A percentile compares a stretch with the other conserved stretches of the same genome.
These are phyloP conservation scores for Colletotrichum melonis DNA, from an alignment of 2,329 filamentous ascomycete genomes.

Conservation along the genomic window DNA sequence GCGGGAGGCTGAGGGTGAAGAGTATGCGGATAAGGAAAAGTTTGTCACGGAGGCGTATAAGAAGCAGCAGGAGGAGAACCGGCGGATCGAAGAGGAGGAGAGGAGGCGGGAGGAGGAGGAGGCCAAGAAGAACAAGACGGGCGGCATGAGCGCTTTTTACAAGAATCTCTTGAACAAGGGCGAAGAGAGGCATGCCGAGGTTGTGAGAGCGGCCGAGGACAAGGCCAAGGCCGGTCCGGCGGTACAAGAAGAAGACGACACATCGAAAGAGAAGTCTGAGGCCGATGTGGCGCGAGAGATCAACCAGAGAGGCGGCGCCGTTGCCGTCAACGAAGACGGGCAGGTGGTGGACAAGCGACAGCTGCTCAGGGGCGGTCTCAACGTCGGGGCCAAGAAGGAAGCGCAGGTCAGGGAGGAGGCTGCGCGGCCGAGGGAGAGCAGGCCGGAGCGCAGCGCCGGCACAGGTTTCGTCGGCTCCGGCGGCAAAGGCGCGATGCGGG, in stretches of 20 bases:
- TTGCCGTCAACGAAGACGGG: constrained; percentile 84
- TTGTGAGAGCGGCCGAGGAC: constrained; percentile 74
- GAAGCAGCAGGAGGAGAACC: constrained; percentile 81
- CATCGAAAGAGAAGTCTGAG: constrained; percentile 63
- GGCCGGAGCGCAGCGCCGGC: constrained; percentile 24
- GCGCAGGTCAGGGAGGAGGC: constrained; percentile 45
- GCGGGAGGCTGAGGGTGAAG: constrained; percentile 82
- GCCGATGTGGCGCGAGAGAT: constrained; percentile 75
- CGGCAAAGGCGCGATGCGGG: constrained; percentile 75
- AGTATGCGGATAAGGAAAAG: constrained; percentile 84
- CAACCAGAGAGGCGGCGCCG: constrained; percentile 68
- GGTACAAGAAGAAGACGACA: constrained; percentile 45
- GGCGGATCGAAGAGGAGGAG: constrained; percentile 78
- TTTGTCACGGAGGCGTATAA: constrained; percentile 89
- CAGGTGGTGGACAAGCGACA: constrained; percentile 88
- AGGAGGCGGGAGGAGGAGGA: constrained; percentile 72
- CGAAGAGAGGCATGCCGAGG: constrained; percentile 76
- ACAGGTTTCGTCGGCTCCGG: constrained; percentile 57
- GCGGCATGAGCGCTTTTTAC: constrained; percentile 85
- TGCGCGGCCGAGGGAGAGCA: constrained; percentile 36
- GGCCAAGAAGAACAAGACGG: constrained; percentile 70
- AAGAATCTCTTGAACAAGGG: constrained; percentile 77
- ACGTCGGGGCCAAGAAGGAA: constrained; percentile 75
- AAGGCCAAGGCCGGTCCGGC: constrained; percentile 54
- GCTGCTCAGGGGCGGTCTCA: constrained; percentile 79